Conservation (phyloP, 2,329 filamentous ascomycete species). For the Fusarium sp. region DNA sequence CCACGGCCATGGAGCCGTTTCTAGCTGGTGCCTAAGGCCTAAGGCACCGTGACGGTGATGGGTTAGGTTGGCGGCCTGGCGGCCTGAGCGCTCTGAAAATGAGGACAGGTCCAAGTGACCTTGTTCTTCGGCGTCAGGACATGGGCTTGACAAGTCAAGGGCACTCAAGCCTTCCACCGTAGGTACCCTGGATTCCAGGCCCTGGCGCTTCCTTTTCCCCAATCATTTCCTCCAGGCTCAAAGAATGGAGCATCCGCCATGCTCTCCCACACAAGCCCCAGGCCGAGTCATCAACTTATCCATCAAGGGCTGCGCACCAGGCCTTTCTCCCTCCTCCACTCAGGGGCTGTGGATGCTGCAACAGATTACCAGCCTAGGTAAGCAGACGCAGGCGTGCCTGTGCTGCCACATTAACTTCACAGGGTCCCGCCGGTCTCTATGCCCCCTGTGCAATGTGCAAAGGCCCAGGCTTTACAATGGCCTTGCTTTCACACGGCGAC, state of each 20-base stretch:
- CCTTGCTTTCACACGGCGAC: conserved; percentile 24
- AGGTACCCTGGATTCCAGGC: conserved; percentile 7
- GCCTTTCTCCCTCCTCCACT: conserved; percentile 33
- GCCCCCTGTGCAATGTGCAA: conserved; percentile 30
- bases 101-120: conserved; percentile 19
- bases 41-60: conserved; percentile 9
- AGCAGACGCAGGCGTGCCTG: conserved; percentile 14
- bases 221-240: background rate
- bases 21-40: conserved; percentile 13
- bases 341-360: conserved; percentile 26
- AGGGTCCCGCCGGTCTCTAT: conserved; percentile 16
- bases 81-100: conserved; percentile 27
- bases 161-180: background rate
- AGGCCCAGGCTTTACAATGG: conserved; percentile 21
- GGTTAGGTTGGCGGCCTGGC: conserved; percentile 11
- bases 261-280: conserved; percentile 19
- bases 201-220: conserved; percentile 5
- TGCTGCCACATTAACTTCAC: conserved; percentile 7
- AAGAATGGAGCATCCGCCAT: conserved; percentile 12
- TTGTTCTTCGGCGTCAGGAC: background rate
- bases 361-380: conserved; percentile 28
- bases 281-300: conserved; percentile 17
- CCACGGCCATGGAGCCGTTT: conserved; percentile 6
- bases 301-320: conserved; percentile 29
- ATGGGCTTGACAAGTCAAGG: conserved; percentile 4